phyloP scores from a whole-genome alignment of 768 basidiomycete species.

The Galerina sulciceps region DNA sequence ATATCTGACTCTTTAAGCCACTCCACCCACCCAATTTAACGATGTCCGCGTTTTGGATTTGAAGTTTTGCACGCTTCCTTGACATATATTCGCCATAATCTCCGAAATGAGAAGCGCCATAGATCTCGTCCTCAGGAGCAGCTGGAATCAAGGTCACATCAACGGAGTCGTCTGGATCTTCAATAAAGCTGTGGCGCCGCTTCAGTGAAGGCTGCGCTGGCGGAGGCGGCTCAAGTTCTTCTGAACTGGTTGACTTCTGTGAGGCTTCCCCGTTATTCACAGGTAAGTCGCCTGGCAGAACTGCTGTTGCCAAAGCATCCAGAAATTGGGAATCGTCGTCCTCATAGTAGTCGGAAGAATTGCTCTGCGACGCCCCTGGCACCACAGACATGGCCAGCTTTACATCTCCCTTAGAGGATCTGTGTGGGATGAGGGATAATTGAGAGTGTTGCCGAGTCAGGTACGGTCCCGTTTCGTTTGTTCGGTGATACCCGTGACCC shows the following conservation, averaged over 20 bases:
- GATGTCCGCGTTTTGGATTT: slow-evolving; percentile 70
- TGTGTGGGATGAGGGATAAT: too few relatives aligned
- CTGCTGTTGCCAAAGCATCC: slow-evolving; percentile 46
- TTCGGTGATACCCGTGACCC: too few relatives aligned
- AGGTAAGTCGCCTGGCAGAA: slow-evolving; percentile 53
- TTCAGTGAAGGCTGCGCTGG: slow-evolving; percentile 46
- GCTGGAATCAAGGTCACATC: background rate
- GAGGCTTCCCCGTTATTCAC: slow-evolving; percentile 13
- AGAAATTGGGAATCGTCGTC: slow-evolving; percentile 60
- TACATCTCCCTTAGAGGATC: background rate
- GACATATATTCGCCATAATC: slow-evolving; percentile 88
- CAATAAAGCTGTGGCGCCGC: slow-evolving; percentile 31
- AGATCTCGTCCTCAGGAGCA: slow-evolving; percentile 46
- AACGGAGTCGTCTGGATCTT: slow-evolving; percentile 8
- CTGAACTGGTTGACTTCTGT: slow-evolving; percentile 21
- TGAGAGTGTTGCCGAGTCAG: too few relatives aligned
- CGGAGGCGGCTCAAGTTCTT: slow-evolving; percentile 40
- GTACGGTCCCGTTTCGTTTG: too few relatives aligned
- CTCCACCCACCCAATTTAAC: slow-evolving; percentile 12
- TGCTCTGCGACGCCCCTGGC: slow-evolving; percentile 29
- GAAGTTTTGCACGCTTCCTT: slow-evolving; percentile 89
- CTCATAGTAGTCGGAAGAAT: slow-evolving; percentile 60
- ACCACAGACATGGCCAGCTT: slow-evolving; percentile 6
- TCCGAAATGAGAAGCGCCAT: slow-evolving; percentile 82
- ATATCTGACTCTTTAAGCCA: slow-evolving; percentile 51